Conservation (phyloP, 2,329 filamentous ascomycete species). For the Seiridium cupressi region DNA sequence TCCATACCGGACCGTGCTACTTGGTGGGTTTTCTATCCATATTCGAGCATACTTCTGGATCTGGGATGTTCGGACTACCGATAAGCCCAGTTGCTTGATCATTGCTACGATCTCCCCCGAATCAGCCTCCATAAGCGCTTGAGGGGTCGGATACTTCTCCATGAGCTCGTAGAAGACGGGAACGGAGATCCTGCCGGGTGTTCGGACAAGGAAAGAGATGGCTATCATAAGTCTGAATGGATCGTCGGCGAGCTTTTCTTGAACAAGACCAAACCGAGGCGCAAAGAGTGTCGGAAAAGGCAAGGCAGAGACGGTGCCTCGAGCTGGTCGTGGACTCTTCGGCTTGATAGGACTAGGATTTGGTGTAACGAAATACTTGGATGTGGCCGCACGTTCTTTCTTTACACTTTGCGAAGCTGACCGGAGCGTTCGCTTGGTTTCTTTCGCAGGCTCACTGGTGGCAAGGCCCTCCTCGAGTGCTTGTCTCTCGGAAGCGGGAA, state of each 20-base stretch:
- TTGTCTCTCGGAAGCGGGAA: neutral
- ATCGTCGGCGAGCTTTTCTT: conserved; percentile 72
- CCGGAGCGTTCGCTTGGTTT: neutral
- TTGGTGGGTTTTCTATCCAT: conserved; percentile 67
- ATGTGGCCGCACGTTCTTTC: conserved; percentile 23
- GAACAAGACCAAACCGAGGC: conserved; percentile 72
- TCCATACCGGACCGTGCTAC: conserved; percentile 50
- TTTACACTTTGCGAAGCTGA: neutral
- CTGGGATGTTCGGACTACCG: conserved; percentile 62
- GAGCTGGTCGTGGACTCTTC: conserved; percentile 32
- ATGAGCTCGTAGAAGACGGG: conserved; percentile 73
- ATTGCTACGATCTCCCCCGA: conserved; percentile 55
- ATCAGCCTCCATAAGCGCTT: conserved; percentile 57
- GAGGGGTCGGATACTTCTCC: conserved; percentile 64
- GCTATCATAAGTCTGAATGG: conserved; percentile 81
- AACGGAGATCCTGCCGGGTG: conserved; percentile 69
- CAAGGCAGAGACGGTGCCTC: conserved; percentile 50
- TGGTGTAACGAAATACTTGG: conserved; percentile 29
- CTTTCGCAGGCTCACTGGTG: neutral
- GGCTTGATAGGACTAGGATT: conserved; percentile 9
- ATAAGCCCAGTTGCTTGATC: conserved; percentile 71
- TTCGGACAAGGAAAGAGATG: conserved; percentile 82
- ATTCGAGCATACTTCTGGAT: conserved; percentile 68
- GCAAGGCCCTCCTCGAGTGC: neutral
- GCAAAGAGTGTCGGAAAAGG: conserved; percentile 68